A percentile compares a stretch with the other conserved stretches of the same genome.
phyloP scores from a whole-genome alignment of 352 stramenopile species.

The Lagenidium sp. region DNA sequence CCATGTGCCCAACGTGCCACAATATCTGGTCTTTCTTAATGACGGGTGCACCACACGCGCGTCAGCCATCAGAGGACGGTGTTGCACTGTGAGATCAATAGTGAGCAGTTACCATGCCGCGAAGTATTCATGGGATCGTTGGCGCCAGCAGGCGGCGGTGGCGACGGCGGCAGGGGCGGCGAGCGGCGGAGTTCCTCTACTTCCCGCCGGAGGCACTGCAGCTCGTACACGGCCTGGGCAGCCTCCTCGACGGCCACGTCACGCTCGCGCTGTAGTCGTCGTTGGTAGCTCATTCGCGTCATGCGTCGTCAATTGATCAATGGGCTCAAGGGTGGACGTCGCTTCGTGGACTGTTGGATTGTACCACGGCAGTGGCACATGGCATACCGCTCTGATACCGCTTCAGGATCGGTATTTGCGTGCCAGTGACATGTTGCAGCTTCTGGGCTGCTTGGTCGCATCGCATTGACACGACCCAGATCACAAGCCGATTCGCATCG shows the following conservation, averaged over 20 bases:
- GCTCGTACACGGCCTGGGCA: slow-evolving; percentile 9
- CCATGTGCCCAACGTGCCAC: slow-evolving; percentile 12
- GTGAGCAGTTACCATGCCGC: too few relatives aligned
- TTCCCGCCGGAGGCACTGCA: slow-evolving; percentile 4
- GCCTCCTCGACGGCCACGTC: slow-evolving; percentile 25
- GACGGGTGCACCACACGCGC: background rate
- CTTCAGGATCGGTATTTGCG: background rate
- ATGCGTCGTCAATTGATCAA: background rate
- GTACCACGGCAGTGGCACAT: too few relatives aligned
- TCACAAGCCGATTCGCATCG: background rate
- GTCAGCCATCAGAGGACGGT: background rate
- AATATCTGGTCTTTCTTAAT: slow-evolving; percentile 11
- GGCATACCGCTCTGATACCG: too few relatives aligned
- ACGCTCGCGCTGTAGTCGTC: slow-evolving; percentile 13
- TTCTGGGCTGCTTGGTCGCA: too few relatives aligned
- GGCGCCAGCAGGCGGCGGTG: too few relatives aligned
- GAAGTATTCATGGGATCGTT: too few relatives aligned
- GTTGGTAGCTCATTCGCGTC: background rate
- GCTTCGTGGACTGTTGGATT: background rate
- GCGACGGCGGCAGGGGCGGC: too few relatives aligned
- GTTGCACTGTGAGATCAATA: too few relatives aligned
- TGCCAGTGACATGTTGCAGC: too few relatives aligned
- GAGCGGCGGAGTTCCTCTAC: slow-evolving; percentile 5
- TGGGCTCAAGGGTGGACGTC: background rate
- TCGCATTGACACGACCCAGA: background rate